Evolutionary conservation across 1,139 yeast genomes (phyloP), one percentile per base, ranked within the genome.

Genomic region (Saccharomyces hybrid): DNA sequence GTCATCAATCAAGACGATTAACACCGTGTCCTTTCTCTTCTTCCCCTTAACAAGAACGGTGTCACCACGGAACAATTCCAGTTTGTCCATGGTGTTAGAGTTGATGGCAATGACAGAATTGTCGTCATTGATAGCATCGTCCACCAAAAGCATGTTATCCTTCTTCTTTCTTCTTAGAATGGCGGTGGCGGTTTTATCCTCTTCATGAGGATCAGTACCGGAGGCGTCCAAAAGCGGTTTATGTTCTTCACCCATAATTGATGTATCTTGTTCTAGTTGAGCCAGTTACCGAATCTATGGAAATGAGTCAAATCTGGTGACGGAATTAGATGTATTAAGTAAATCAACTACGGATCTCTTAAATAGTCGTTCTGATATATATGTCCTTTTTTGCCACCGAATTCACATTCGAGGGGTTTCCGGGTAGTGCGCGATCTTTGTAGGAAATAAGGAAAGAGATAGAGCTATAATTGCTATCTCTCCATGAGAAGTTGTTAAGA

Each of bases 1-100:
- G 69, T 95, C 99, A 70, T 95, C 99, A 46, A 96, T 93, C 66
- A 95, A 79, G 48, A 91, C 99, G 72, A 93, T 88, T 71, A 95
- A 79, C n/a, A 93, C 98, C 32, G 99, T 93, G 68, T 95, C 99
- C 74, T 86, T 91, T 77, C 99, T 85, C 82, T 89, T 93, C 78
- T 95, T 95, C 66, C 99, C 99, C 76, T 91, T 93, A 61, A 95
- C 97, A 59, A 90, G 78, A 28, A 93, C 98, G 31, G 98, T 93
- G 71, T 93, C 99, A 66, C 99, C 99, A 60, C 99, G 84, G 80
- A 93, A 93, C 70, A 93, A 80, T 73, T 93, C 96, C 59, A 93
- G 79, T 66, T 86, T 79, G 70, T 93, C 99, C 96, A 93, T 89
- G 28, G 99, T 95, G 72, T 86, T 86, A 34, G 96, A 87, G 42